Evolutionary conservation across 2,329 filamentous ascomycete genomes (phyloP).

Genomic region (Paraconiothyrium sp.): DNA sequence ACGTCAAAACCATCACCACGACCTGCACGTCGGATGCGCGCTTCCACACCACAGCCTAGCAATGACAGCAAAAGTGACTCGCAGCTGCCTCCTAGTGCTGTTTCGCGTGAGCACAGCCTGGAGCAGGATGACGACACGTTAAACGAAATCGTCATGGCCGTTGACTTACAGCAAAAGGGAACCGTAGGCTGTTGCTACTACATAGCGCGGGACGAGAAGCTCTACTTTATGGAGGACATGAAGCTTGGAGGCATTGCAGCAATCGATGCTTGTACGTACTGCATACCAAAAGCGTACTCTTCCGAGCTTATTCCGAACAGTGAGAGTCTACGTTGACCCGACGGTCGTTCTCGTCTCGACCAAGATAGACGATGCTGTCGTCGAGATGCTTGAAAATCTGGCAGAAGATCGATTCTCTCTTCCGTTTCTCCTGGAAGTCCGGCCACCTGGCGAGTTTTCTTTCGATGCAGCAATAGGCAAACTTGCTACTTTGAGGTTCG

Average conservation of each 20-base stretch:
- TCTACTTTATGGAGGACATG: conserved; percentile 82
- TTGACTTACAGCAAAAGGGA: conserved; percentile 76
- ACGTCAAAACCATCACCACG: conserved; percentile 2
- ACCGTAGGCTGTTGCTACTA: conserved; percentile 88
- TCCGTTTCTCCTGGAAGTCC: conserved; percentile 71
- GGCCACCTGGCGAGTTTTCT: conserved; percentile 77
- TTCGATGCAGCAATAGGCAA: conserved; percentile 73
- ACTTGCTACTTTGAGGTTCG: conserved; percentile 67
- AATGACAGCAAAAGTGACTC: conserved; percentile 1
- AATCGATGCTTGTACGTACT: conserved; percentile 55
- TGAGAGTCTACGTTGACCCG: conserved; percentile 69
- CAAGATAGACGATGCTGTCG: conserved; percentile 61
- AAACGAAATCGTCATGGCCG: conserved; percentile 79
- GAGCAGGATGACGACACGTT: conserved; percentile 58
- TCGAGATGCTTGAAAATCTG: conserved; percentile 53
- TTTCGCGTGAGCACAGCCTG: conserved; percentile 1
- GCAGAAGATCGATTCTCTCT: conserved; percentile 62
- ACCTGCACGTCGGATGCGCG: conserved; percentile 3
- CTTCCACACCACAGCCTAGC: not conserved
- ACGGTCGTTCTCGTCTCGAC: conserved; percentile 68
- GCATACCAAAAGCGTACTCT: not conserved
- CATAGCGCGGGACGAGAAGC: conserved; percentile 71
- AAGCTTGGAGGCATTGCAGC: conserved; percentile 73
- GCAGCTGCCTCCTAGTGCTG: conserved; percentile 2
- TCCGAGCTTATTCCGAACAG: conserved; percentile 49